phyloP scores from a whole-genome alignment of 345 rosid genomes.

The Brassica cretica region DNA sequence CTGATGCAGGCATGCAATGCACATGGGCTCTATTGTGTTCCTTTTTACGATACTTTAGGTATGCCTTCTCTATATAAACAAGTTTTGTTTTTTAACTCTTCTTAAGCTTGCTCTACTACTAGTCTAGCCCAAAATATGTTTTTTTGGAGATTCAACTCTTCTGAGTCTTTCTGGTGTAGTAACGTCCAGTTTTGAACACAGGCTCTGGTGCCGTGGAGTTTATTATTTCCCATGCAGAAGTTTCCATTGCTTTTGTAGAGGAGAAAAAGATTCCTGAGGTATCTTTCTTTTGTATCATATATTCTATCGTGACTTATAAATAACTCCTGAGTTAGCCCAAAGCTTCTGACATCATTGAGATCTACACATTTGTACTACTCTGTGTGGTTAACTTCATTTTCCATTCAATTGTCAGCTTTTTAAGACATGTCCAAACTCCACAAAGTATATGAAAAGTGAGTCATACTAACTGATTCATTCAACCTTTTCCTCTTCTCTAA shows the following conservation, averaged over 20 bases:
- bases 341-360: not conserved
- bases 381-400: not conserved
- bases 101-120: not conserved
- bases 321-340: not conserved
- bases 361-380: not conserved
- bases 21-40: conserved; percentile 82
- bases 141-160: not conserved
- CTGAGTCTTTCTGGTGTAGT: not conserved
- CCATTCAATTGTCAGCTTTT: conserved; percentile 48
- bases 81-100: not conserved
- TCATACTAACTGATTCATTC: not conserved
- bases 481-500: not conserved
- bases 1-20: conserved; percentile 85
- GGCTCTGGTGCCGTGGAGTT: conserved; percentile 86
- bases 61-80: conserved; percentile 20
- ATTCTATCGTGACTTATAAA: not conserved
- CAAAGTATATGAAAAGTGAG: conserved; percentile 67
- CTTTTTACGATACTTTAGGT: conserved; percentile 89
- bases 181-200: conserved; percentile 31
- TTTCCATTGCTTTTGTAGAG: conserved; percentile 73
- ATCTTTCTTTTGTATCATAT: not conserved
- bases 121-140: not conserved
- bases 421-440: conserved; percentile 63
- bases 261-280: conserved; percentile 82
- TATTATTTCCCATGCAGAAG: conserved; percentile 70